phyloP scores from a whole-genome alignment of 257 asterid species.

The Catharanthus roseus region DNA sequence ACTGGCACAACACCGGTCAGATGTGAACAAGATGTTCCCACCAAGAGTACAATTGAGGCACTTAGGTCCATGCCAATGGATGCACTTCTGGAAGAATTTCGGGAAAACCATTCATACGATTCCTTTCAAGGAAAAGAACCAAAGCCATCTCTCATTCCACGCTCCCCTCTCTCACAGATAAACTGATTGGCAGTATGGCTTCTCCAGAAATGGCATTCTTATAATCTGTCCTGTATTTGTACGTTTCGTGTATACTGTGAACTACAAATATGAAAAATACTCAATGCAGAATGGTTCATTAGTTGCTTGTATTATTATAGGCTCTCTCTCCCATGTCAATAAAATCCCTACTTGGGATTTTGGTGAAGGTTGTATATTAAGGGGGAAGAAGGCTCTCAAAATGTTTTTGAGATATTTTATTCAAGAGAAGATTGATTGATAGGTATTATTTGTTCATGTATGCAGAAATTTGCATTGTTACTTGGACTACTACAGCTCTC shows the following conservation, averaged over 20 bases:
- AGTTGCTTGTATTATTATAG: conserved; percentile 18
- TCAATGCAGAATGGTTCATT: background rate
- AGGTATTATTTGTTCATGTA: conserved; percentile 1
- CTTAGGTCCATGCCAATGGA: conserved; percentile 74
- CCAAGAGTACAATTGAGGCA: conserved; percentile 65
- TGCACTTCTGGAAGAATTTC: conserved; percentile 58
- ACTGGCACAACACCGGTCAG: conserved; percentile 68
- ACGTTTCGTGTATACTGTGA: conserved; percentile 22
- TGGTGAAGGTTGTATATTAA: conserved; percentile 27
- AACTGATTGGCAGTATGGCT: conserved; percentile 28
- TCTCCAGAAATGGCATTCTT: too few relatives aligned
- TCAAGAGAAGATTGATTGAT: conserved; percentile 1
- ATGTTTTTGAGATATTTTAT: conserved; percentile 5
- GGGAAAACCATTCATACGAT: conserved; percentile 48
- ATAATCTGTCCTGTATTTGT: conserved; percentile 32
- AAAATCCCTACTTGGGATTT: conserved; percentile 53
- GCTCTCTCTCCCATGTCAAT: conserved; percentile 14
- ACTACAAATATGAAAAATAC: background rate
- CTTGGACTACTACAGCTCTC: background rate
- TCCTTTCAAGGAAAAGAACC: conserved; percentile 43
- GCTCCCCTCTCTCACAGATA: conserved; percentile 68
- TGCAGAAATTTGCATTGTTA: background rate
- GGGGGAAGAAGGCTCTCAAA: background rate
- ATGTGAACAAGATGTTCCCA: conserved; percentile 57
- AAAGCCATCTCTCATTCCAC: conserved; percentile 48